Evolutionary conservation across 352 stramenopile species (phyloP).

Genomic region (Phytophthora sansomeana): DNA sequence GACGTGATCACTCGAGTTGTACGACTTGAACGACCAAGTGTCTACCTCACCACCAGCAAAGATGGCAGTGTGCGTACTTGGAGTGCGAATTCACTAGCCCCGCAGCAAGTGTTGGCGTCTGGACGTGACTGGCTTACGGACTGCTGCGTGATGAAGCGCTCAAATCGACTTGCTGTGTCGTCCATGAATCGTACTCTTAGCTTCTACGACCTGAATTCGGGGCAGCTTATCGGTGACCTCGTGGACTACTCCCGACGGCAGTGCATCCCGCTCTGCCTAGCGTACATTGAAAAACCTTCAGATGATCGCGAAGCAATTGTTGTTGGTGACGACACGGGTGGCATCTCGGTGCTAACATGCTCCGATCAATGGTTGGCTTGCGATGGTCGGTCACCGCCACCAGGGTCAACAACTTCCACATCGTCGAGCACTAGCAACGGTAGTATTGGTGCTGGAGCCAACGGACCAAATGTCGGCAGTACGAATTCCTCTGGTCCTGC

Average conservation of each 20-base stretch:
- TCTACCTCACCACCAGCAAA: slow-evolving; percentile 81
- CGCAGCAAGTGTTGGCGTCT: slow-evolving; percentile 67
- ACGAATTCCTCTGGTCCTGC: slow-evolving; percentile 10
- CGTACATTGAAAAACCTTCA: slow-evolving; percentile 81
- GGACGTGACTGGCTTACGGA: slow-evolving; percentile 85
- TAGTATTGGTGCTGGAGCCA: slow-evolving; percentile 9
- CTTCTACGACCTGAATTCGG: slow-evolving; percentile 80
- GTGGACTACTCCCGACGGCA: slow-evolving; percentile 82
- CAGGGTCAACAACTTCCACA: slow-evolving; percentile 21
- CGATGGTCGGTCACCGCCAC: slow-evolving; percentile 61
- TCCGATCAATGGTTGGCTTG: slow-evolving; percentile 75
- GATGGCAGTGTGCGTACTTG: slow-evolving; percentile 80
- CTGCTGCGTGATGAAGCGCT: slow-evolving; percentile 81
- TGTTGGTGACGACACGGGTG: slow-evolving; percentile 78
- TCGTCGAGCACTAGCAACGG: slow-evolving; percentile 23
- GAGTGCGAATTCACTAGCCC: slow-evolving; percentile 72
- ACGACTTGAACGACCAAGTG: slow-evolving; percentile 67
- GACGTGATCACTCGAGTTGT: slow-evolving; percentile 78
- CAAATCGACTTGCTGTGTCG: slow-evolving; percentile 79
- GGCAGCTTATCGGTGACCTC: slow-evolving; percentile 76
- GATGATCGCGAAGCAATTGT: slow-evolving; percentile 79
- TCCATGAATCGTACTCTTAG: slow-evolving; percentile 82
- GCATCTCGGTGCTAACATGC: slow-evolving; percentile 77
- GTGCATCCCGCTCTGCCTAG: slow-evolving; percentile 80
- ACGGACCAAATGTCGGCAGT: not conserved